Conservation (phyloP, 2,329 filamentous ascomycete genomes). For the Macrophomina pseudophaseolina region DNA sequence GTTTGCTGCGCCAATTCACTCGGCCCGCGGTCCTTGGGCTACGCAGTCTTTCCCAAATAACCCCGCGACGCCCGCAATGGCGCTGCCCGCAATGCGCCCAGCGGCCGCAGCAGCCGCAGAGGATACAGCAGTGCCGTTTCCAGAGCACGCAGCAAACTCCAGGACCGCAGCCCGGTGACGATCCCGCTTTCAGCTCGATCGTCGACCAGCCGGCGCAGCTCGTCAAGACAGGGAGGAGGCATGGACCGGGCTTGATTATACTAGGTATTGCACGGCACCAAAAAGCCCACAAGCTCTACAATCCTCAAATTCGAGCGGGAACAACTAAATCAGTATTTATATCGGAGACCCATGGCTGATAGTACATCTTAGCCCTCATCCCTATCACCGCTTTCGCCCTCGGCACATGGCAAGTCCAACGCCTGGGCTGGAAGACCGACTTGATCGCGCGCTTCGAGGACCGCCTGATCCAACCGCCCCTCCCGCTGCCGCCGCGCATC, state of each 20-base stretch:
- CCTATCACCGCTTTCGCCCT: constrained; percentile 88
- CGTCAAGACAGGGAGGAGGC: constrained; percentile 71
- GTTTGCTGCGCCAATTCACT: constrained; percentile 14
- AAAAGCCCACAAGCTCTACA: neutral
- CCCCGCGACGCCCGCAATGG: constrained; percentile 5
- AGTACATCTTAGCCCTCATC: constrained; percentile 67
- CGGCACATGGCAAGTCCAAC: constrained; percentile 94
- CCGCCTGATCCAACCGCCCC: constrained; percentile 80
- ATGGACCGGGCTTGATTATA: constrained; percentile 81
- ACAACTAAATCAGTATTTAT: too few species aligned
- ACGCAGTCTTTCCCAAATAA: neutral
- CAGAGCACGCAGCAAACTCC: constrained; percentile 20
- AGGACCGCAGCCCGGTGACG: constrained; percentile 66
- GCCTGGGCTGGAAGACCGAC: constrained; percentile 91
- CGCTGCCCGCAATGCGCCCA: constrained; percentile 23
- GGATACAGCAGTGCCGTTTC: constrained; percentile 29
- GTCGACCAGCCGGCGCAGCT: constrained; percentile 84
- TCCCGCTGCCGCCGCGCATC: constrained; percentile 82
- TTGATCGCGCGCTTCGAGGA: constrained; percentile 92
- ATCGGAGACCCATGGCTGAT: too few species aligned
- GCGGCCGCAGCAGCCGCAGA: constrained; percentile 1
- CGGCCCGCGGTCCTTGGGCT: neutral
- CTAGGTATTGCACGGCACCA: constrained; percentile 60
- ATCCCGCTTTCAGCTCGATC: constrained; percentile 81
- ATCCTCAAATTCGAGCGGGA: neutral